Evolutionary conservation across 257 asterid species (phyloP).

Genomic region (Solanum rostratum): DNA sequence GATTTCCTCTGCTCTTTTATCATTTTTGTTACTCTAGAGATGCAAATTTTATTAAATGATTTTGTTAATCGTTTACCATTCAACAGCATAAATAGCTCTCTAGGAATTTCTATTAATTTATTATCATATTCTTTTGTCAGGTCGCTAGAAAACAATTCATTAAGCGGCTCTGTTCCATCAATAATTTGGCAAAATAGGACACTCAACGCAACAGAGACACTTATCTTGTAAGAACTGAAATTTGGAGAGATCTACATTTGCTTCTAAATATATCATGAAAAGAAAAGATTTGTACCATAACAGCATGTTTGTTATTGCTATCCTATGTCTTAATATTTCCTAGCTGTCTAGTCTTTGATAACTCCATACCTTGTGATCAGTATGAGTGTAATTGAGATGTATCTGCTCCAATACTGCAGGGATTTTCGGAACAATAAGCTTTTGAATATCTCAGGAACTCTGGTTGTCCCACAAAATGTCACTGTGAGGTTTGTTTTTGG

Average conservation of each 20-base stretch:
- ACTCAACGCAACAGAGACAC: conserved; percentile 45
- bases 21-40: background rate
- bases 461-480: conserved; percentile 33
- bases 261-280: background rate
- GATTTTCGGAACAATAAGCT: conserved; percentile 57
- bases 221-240: conserved; percentile 53
- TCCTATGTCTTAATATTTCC: background rate
- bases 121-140: conserved; percentile 35
- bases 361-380: background rate
- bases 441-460: conserved; percentile 47
- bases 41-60: background rate
- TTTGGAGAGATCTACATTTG: background rate
- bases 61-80: background rate
- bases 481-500: conserved; percentile 53
- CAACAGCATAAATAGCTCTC: background rate
- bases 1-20: conserved; percentile 2
- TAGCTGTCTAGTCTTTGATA: background rate
- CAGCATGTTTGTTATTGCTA: background rate
- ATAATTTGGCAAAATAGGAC: conserved; percentile 70
- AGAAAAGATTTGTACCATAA: background rate
- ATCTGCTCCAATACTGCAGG: conserved; percentile 39
- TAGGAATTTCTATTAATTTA: background rate
- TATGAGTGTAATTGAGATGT: background rate
- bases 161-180: conserved; percentile 80
- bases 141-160: conserved; percentile 58